Evolutionary conservation across 2,329 filamentous ascomycete genomes (phyloP), one percentile per base, ranked within the genome.

Genomic region (Paecilomyces niveus): DNA sequence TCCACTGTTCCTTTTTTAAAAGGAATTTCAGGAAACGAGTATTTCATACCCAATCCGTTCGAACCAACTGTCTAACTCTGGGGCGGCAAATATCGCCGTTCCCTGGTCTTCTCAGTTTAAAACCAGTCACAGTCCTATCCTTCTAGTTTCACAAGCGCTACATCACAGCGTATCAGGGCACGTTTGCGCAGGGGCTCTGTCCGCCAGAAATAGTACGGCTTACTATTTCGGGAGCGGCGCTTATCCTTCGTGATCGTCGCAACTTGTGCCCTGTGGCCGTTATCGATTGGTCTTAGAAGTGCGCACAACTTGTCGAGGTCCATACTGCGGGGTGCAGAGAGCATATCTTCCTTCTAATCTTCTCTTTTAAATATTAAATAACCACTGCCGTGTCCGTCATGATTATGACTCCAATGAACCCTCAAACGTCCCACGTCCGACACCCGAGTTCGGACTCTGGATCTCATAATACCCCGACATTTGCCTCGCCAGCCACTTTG

Each of bases 391-490:
- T 57, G n/a, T 60, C 53, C 64, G 61, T 64, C 63, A 67, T 67
- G 65, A 63, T 67, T 52, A 59, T 57, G 26, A 58, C 59, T 63
- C 57, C 61, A 57, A 67, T 67, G 64, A 62, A 61, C 60, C 60
- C 62, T 57, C 62, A 59, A 61, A 52, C 58, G 18, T 64, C 63
- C 31, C 61, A 62, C 55, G 60, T 54, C 58, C 49, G 21, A 45
- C 53, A 32, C 52, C 57, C 57, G 39, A 39, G 55, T 6, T 35
- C 56, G n/a, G 57, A 58, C 49, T 50, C 56, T 51, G 56, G 56
- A 50, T 61, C 63, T n/a, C 60, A 58, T 45, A 29, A 59, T 57
- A 62, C 63, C 57, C 57, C 55, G 56, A 55, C 58, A 62, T 61
- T 64, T 64, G 6, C 50, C 3, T 29, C 50, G 7, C 50, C 21